A percentile compares a stretch with the other conserved stretches of the same genome.
Evolutionary conservation across 805 yeast genomes (phyloP).

Genomic region (Saccharomycopsis guyanensis): DNA sequence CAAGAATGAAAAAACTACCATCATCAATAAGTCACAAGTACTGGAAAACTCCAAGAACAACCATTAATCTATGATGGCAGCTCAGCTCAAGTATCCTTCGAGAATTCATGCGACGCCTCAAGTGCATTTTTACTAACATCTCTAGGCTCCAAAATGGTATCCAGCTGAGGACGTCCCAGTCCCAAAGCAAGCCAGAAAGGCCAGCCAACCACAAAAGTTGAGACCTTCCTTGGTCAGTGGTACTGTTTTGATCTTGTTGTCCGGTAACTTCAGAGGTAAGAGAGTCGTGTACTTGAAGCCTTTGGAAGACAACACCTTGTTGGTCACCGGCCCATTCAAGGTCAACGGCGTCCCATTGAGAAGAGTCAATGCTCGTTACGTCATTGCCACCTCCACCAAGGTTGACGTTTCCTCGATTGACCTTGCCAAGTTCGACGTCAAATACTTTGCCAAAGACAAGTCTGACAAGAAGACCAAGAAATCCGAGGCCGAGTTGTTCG

Average conservation of each 20-base stretch:
- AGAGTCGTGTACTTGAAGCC: slow-evolving; percentile 97
- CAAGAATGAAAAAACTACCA: too few relatives aligned
- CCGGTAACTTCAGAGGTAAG: slow-evolving; percentile 99
- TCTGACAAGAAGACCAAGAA: slow-evolving; percentile 62
- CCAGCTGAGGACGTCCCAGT: slow-evolving; percentile 86
- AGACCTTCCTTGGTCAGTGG: slow-evolving; percentile 97
- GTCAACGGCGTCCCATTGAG: slow-evolving; percentile 99
- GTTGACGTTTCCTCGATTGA: slow-evolving; percentile 74
- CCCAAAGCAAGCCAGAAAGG: slow-evolving; percentile 84
- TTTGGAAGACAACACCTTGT: slow-evolving; percentile 95
- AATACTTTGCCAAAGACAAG: slow-evolving; percentile 96
- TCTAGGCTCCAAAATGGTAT: slow-evolving; percentile 84
- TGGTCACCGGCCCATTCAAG: slow-evolving; percentile 98
- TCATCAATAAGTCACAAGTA: too few relatives aligned
- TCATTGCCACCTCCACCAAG: slow-evolving; percentile 95
- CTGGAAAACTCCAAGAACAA: not conserved
- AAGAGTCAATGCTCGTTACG: slow-evolving; percentile 98
- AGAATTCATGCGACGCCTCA: not conserved
- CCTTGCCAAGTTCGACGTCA: slow-evolving; percentile 85
- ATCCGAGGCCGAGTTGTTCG: slow-evolving; percentile 90
- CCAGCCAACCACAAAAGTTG: slow-evolving; percentile 87
- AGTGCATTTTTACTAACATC: slow-evolving; percentile 1
- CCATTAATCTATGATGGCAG: not conserved
- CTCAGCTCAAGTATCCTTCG: too few relatives aligned
- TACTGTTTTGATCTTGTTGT: slow-evolving; percentile 92